These are phyloP conservation scores for Bauhinia variegata DNA, from an alignment of 306 rosid species.

Conservation along the genomic window DNA sequence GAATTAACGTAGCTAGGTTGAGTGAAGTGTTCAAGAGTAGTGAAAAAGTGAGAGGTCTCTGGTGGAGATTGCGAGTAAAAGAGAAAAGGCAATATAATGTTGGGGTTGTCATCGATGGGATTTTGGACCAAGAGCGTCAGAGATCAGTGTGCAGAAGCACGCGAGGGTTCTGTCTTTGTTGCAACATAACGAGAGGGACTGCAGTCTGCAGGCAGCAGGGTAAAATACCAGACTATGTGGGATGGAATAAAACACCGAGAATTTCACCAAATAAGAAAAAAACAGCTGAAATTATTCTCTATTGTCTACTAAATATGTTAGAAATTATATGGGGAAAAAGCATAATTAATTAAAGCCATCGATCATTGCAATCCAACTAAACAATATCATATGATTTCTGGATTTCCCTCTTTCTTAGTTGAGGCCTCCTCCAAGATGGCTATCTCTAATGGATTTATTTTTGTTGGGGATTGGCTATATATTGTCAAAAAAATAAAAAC, in stretches of 20 bases:
- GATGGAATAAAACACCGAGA: background rate
- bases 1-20: too few relatives aligned
- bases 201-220: too few relatives aligned
- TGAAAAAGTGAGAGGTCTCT: background rate
- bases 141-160: conserved; percentile 15
- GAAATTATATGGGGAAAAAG: conserved; percentile 31
- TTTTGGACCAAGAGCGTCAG: background rate
- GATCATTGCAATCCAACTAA: conserved; percentile 25
- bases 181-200: background rate
- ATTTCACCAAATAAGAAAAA: conserved; percentile 36
- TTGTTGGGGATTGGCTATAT: too few relatives aligned
- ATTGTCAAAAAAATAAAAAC: too few relatives aligned
- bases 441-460: background rate
- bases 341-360: conserved; percentile 36
- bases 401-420: too few relatives aligned
- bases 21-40: background rate
- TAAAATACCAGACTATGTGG: background rate
- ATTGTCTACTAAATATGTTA: background rate
- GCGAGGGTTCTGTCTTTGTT: background rate
- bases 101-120: background rate
- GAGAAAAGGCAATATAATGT: too few relatives aligned
- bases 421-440: background rate
- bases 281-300: conserved; percentile 11
- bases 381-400: conserved; percentile 31
- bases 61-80: background rate